Percentiles rank a stretch among this genome's conserved stretches.
phyloP scores from a whole-genome alignment of 495 filamentous ascomycete genomes.

The Aspergillus avenaceus region DNA sequence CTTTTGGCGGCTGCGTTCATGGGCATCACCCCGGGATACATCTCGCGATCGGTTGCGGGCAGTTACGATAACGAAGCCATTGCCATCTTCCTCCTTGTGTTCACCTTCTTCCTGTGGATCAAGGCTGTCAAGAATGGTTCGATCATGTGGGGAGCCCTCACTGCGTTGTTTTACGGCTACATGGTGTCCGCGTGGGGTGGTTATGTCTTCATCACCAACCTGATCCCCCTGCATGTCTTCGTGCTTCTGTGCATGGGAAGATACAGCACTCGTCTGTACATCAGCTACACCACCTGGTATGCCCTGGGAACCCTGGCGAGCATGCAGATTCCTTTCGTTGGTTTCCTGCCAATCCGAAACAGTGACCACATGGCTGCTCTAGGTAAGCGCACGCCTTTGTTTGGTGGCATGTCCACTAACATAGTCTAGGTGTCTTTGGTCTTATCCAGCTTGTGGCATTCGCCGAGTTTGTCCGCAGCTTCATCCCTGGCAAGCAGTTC shows the following conservation, averaged over 20 bases:
- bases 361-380: conserved; percentile 98
- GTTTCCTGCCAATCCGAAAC: conserved; percentile 91
- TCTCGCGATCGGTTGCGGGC: conserved; percentile 94
- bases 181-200: conserved; percentile 99
- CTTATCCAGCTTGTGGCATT: conserved; percentile 92
- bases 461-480: conserved; percentile 82
- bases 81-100: conserved; percentile 96
- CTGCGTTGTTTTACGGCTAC: conserved; percentile 97
- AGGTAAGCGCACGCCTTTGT: conserved; percentile 49
- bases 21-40: conserved; percentile 97
- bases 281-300: conserved; percentile 97
- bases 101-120: conserved; percentile 99
- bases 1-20: conserved; percentile 94
- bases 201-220: conserved; percentile 99
- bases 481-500: conserved; percentile 90
- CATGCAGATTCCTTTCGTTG: conserved; percentile 99
- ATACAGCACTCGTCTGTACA: conserved; percentile 90
- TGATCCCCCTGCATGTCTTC: conserved; percentile 93
- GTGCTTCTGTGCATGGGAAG: conserved; percentile 96
- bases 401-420: conserved; percentile 6
- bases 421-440: conserved; percentile 77
- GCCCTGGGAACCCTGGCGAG: conserved; percentile 92
- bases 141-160: conserved; percentile 90
- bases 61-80: conserved; percentile 99
- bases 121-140: conserved; percentile 96